Percentiles rank a stretch among this genome's conserved stretches.
Evolutionary conservation across 306 rosid species (phyloP).

Genomic region (Psophocarpus tetragonolobus): DNA sequence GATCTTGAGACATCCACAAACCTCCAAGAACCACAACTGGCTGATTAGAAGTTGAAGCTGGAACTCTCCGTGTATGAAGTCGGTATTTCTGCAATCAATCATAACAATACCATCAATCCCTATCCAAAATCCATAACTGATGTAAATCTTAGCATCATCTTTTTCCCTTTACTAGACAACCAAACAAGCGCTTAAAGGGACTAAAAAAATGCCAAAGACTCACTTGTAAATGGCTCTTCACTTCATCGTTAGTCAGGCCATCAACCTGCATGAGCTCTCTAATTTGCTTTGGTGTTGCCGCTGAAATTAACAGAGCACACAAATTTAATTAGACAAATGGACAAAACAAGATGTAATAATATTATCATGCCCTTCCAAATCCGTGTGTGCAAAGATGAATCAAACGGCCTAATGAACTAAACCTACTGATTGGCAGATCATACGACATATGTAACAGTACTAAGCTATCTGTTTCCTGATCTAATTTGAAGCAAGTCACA

Average conservation of each 20-base stretch:
- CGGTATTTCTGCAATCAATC: slow-evolving; percentile 78
- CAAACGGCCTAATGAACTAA: slow-evolving; percentile 10
- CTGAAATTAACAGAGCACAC: slow-evolving; percentile 49
- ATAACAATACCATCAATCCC: slow-evolving; percentile 4
- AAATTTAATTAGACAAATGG: slow-evolving; percentile 32
- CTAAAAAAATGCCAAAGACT: slow-evolving; percentile 24
- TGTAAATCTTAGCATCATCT: not conserved
- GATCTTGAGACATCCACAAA: slow-evolving; percentile 79
- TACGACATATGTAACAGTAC: slow-evolving; percentile 20
- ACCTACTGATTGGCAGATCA: slow-evolving; percentile 22
- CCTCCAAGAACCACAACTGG: slow-evolving; percentile 69
- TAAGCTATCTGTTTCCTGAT: slow-evolving; percentile 14
- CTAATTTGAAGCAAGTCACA: slow-evolving; percentile 26
- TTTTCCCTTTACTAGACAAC: not conserved
- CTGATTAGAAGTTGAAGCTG: slow-evolving; percentile 53
- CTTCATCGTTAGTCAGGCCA: slow-evolving; percentile 97
- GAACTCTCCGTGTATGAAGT: slow-evolving; percentile 86
- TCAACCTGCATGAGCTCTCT: slow-evolving; percentile 98
- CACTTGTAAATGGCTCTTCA: slow-evolving; percentile 97
- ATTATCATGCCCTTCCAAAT: slow-evolving; percentile 22
- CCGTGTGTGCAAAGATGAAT: slow-evolving; percentile 5
- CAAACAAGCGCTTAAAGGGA: not conserved
- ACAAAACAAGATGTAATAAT: slow-evolving; percentile 8
- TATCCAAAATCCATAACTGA: slow-evolving; percentile 25
- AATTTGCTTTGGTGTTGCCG: slow-evolving; percentile 97